Conservation (phyloP, 2,329 filamentous ascomycete species). For the Periconia macrospinosa region DNA sequence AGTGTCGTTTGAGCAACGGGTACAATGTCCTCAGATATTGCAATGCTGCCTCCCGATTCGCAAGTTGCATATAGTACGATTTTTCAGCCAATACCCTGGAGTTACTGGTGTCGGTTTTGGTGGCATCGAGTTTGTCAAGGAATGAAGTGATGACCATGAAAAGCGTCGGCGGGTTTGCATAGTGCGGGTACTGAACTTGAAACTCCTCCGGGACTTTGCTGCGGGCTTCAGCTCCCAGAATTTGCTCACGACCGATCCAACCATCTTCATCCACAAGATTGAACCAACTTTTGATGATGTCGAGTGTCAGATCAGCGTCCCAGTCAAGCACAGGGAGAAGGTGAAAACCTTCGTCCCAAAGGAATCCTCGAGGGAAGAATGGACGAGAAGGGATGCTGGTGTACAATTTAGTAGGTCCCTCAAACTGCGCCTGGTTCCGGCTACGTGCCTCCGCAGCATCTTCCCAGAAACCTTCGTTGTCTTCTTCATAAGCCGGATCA, state of each 20-base stretch:
- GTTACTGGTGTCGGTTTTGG: slow-evolving; percentile 35
- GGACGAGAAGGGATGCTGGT: slow-evolving; percentile 89
- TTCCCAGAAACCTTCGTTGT: slow-evolving; percentile 94
- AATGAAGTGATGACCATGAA: slow-evolving; percentile 87
- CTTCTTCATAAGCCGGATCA: slow-evolving; percentile 91
- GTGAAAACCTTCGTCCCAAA: slow-evolving; percentile 99
- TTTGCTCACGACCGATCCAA: slow-evolving; percentile 97
- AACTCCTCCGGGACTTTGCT: slow-evolving; percentile 95
- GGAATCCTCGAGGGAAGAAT: slow-evolving; percentile 94
- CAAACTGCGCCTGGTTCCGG: slow-evolving; percentile 67
- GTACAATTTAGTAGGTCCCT: slow-evolving; percentile 86
- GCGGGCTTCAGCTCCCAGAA: slow-evolving; percentile 85
- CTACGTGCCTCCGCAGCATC: slow-evolving; percentile 79
- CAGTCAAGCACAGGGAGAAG: slow-evolving; percentile 88
- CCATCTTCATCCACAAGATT: slow-evolving; percentile 94
- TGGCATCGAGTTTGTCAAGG: slow-evolving; percentile 71
- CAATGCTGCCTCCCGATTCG: slow-evolving; percentile 67
- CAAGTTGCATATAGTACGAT: slow-evolving; percentile 65
- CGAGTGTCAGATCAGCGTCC: slow-evolving; percentile 81
- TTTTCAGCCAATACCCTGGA: slow-evolving; percentile 41
- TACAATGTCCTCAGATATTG: slow-evolving; percentile 78
- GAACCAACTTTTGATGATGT: slow-evolving; percentile 95
- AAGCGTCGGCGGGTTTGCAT: slow-evolving; percentile 93
- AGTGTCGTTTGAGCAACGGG: slow-evolving; percentile 84
- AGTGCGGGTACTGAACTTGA: slow-evolving; percentile 93